Conservation (phyloP, 2,329 filamentous ascomycete species). For the Fusarium floridanum region DNA sequence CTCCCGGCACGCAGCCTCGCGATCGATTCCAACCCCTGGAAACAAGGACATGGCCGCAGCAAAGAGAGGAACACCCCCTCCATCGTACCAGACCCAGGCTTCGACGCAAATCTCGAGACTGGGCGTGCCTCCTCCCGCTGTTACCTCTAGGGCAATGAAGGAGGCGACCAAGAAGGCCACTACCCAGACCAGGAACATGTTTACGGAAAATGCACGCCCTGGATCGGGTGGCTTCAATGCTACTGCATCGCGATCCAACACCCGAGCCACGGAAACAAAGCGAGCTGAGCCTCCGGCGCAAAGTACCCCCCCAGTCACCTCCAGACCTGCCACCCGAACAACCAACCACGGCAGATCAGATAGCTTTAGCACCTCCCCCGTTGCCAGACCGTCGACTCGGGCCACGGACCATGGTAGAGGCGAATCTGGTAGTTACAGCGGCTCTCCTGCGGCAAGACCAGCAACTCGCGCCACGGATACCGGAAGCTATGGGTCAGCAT, state of each 20-base stretch:
- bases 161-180: slow-evolving; percentile 92
- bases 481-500: slow-evolving; percentile 40
- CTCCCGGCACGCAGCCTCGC: slow-evolving; percentile 48
- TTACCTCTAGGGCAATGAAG: slow-evolving; percentile 95
- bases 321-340: slow-evolving; percentile 5
- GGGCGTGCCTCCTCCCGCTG: slow-evolving; percentile 90
- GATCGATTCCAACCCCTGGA: slow-evolving; percentile 70
- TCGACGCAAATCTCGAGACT: slow-evolving; percentile 79
- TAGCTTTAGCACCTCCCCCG: slow-evolving; percentile 48
- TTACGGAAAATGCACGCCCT: slow-evolving; percentile 61
- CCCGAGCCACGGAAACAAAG: slow-evolving; percentile 32
- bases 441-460: slow-evolving; percentile 57
- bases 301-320: slow-evolving; percentile 24
- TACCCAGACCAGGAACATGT: slow-evolving; percentile 85
- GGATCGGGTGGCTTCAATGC: slow-evolving; percentile 46
- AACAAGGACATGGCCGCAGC: slow-evolving; percentile 62
- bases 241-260: slow-evolving; percentile 44
- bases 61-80: slow-evolving; percentile 83
- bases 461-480: slow-evolving; percentile 46
- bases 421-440: slow-evolving; percentile 42
- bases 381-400: slow-evolving; percentile 44
- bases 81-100: slow-evolving; percentile 77
- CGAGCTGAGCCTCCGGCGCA: slow-evolving; percentile 34
- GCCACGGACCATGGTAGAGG: slow-evolving; percentile 31
- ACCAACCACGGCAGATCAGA: slow-evolving; percentile 21